A percentile compares a stretch with the other conserved stretches of the same genome.
Evolutionary conservation across 108 stramenopile genomes (phyloP).

Genomic region (Nannochloropsis gaditana): DNA sequence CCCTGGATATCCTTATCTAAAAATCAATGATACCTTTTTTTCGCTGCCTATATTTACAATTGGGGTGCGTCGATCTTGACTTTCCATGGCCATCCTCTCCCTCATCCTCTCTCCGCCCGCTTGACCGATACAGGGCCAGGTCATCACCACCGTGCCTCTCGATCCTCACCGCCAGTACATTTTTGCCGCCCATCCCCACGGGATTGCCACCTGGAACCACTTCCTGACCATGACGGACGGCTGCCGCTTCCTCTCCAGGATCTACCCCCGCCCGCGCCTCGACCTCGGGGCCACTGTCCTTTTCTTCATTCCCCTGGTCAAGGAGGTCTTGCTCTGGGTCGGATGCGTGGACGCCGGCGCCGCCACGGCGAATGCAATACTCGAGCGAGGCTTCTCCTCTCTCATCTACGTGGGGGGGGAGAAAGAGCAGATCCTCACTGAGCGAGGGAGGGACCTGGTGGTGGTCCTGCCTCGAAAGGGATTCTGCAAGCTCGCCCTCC

Average conservation of each 20-base stretch:
- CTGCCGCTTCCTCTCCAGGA: conserved; percentile 3
- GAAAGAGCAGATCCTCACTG: background rate
- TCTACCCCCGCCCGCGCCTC: background rate
- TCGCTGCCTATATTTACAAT: too few species aligned
- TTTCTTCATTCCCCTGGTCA: background rate
- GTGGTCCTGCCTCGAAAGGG: background rate
- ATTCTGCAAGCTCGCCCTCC: conserved; percentile 6
- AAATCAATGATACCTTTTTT: too few species aligned
- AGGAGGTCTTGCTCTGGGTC: background rate
- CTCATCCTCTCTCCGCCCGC: background rate
- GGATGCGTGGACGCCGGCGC: conserved; percentile 18
- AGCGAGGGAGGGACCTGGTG: background rate
- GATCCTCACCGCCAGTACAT: background rate
- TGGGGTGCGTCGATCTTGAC: too few species aligned
- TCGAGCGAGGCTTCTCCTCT: background rate
- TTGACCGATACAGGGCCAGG: background rate
- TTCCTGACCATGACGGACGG: conserved; percentile 20
- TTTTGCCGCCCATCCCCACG: background rate
- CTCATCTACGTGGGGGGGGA: conserved; percentile 20
- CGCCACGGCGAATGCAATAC: background rate
- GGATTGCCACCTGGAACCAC: conserved; percentile 12
- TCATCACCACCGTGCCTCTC: background rate
- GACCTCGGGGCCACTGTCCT: conserved; percentile 12
- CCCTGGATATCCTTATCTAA: too few species aligned
- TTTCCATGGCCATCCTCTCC: background rate